Evolutionary conservation across 1,139 yeast genomes (phyloP).

Genomic region (Nakaseomyces glabratus): DNA sequence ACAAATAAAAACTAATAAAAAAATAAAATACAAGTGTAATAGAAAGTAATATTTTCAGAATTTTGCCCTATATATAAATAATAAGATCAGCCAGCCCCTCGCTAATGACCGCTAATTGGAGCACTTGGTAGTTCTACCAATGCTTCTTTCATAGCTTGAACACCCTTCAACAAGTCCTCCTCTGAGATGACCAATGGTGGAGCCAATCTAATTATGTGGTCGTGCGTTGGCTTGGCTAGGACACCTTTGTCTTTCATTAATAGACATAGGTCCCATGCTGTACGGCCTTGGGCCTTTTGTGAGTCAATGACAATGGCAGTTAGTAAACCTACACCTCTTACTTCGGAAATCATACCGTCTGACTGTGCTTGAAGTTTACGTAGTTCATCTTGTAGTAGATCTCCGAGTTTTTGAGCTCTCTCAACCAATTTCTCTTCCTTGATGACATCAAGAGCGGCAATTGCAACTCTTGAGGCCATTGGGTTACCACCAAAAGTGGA

Average conservation of each 20-base stretch:
- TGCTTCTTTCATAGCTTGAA: slow-evolving; percentile 44
- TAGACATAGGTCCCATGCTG: slow-evolving; percentile 94
- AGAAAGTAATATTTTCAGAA: background rate
- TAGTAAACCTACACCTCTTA: slow-evolving; percentile 85
- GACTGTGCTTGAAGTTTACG: slow-evolving; percentile 50
- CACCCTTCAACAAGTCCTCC: slow-evolving; percentile 77
- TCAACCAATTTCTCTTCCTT: slow-evolving; percentile 80
- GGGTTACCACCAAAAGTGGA: slow-evolving; percentile 99
- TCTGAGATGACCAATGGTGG: slow-evolving; percentile 91
- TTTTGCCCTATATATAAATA: background rate
- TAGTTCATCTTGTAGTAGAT: slow-evolving; percentile 57
- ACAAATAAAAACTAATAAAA: slow-evolving; percentile 1
- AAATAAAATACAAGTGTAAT: background rate
- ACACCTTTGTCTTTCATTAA: slow-evolving; percentile 84
- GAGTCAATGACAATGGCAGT: slow-evolving; percentile 90
- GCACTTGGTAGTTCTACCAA: slow-evolving; percentile 9
- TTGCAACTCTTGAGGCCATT: slow-evolving; percentile 85
- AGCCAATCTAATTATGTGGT: slow-evolving; percentile 87
- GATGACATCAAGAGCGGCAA: slow-evolving; percentile 88
- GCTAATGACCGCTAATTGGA: slow-evolving; percentile 10
- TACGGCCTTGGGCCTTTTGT: slow-evolving; percentile 72
- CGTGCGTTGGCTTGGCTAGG: slow-evolving; percentile 95
- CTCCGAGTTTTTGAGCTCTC: slow-evolving; percentile 67
- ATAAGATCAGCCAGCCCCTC: background rate
- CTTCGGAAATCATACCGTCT: slow-evolving; percentile 73